Conservation (phyloP, 148 eudicot species). For the Rhododendron simsii region DNA sequence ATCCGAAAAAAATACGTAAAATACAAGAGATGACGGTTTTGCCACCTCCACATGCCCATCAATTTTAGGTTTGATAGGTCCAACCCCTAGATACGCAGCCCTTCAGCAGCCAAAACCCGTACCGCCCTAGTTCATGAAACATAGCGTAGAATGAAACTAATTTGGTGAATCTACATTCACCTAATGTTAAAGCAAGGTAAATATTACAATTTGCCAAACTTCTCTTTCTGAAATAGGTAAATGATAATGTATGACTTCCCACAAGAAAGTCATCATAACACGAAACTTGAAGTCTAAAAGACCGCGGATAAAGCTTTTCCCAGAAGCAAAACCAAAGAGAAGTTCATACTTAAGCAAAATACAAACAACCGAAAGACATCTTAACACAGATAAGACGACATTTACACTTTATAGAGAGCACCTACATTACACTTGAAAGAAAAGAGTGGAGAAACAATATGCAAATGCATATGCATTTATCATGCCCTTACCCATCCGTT, state of each 20-base stretch:
- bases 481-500: slow-evolving; percentile 49
- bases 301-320: background rate
- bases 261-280: background rate
- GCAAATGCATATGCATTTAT: background rate
- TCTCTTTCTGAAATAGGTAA: background rate
- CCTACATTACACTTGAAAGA: background rate
- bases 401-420: background rate
- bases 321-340: background rate
- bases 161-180: background rate
- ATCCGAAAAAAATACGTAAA: background rate
- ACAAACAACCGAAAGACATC: background rate
- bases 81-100: background rate
- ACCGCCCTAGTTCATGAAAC: background rate
- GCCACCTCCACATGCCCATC: background rate
- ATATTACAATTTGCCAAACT: background rate
- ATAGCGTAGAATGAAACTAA: background rate
- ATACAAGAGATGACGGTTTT: background rate
- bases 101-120: background rate
- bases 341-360: background rate
- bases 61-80: background rate
- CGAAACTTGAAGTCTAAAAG: background rate
- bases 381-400: background rate
- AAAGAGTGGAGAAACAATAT: background rate
- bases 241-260: background rate
- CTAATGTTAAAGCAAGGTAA: background rate